Evolutionary conservation across 129 eudicot species (phyloP).

Genomic region (Heracleum sosnowskyi): DNA sequence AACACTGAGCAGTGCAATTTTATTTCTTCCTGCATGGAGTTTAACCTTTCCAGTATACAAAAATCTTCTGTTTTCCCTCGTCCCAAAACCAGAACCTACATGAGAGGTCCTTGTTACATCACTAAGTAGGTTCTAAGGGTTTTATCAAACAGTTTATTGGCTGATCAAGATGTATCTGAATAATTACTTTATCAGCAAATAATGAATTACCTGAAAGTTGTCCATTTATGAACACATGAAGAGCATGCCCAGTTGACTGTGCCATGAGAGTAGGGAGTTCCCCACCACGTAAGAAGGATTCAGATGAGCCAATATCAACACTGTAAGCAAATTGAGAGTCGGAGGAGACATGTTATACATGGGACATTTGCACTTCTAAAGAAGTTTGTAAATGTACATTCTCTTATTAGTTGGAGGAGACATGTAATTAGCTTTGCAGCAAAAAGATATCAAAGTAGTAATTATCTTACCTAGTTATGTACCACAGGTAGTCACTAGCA

Average conservation of each 20-base stretch:
- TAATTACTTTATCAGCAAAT: not conserved
- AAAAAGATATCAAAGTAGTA: not conserved
- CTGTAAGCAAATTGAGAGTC: conserved; percentile 23
- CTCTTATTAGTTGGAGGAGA: not conserved
- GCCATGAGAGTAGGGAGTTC: conserved; percentile 63
- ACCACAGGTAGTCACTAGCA: conserved; percentile 50
- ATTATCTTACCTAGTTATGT: conserved; percentile 36
- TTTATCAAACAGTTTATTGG: not conserved
- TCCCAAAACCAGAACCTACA: conserved; percentile 81
- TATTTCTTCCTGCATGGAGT: conserved; percentile 66
- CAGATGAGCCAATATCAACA: conserved; percentile 66
- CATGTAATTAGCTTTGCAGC: not conserved
- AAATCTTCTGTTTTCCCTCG: conserved; percentile 60
- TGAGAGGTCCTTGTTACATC: not conserved
- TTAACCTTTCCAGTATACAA: conserved; percentile 46
- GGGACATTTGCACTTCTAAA: not conserved
- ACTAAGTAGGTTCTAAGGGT: not conserved
- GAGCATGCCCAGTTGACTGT: conserved; percentile 79
- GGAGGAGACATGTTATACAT: conserved; percentile 6
- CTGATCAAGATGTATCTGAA: not conserved
- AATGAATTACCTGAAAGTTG: conserved; percentile 55
- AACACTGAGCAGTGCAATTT: conserved; percentile 71
- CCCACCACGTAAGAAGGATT: conserved; percentile 63
- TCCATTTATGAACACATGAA: conserved; percentile 80
- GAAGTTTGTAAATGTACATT: not conserved